These are phyloP conservation scores for Talaromyces amestolkiae DNA, from an alignment of 2,329 filamentous ascomycete genomes.

Conservation along the genomic window DNA sequence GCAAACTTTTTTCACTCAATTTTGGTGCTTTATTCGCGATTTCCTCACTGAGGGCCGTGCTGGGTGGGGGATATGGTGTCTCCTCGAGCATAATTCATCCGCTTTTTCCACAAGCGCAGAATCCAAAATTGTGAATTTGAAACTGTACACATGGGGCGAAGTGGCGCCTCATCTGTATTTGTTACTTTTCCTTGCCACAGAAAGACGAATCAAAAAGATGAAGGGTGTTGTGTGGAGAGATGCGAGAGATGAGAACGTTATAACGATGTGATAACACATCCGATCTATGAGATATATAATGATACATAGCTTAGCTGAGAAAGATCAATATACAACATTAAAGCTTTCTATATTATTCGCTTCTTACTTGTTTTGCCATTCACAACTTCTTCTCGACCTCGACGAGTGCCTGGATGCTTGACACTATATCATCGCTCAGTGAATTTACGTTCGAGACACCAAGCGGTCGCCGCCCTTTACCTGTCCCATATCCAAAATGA, in stretches of 20 bases:
- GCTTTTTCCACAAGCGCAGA: constrained; percentile 22
- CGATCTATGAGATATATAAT: neutral
- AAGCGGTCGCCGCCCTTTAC: constrained; percentile 9
- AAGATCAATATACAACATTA: neutral
- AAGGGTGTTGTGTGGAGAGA: constrained; percentile 64
- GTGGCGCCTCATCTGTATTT: constrained; percentile 71
- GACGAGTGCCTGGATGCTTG: neutral
- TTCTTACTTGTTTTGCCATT: neutral
- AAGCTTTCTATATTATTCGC: neutral
- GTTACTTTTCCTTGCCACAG: constrained; percentile 69
- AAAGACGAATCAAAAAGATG: constrained; percentile 58
- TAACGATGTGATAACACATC: constrained; percentile 44
- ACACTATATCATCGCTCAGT: neutral
- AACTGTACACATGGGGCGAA: constrained; percentile 76
- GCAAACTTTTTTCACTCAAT: constrained; percentile 33
- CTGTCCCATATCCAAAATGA: constrained; percentile 68
- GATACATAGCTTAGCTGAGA: neutral
- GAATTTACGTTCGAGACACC: neutral
- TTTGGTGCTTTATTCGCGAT: constrained; percentile 43
- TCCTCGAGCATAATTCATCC: constrained; percentile 25
- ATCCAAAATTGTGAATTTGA: constrained; percentile 24
- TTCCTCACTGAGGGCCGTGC: constrained; percentile 42
- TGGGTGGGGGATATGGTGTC: constrained; percentile 48
- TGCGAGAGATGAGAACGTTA: constrained; percentile 55
- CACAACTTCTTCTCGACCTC: neutral